Evolutionary conservation across 305 asterid species (phyloP).

Genomic region (Fraxinus baroniana): DNA sequence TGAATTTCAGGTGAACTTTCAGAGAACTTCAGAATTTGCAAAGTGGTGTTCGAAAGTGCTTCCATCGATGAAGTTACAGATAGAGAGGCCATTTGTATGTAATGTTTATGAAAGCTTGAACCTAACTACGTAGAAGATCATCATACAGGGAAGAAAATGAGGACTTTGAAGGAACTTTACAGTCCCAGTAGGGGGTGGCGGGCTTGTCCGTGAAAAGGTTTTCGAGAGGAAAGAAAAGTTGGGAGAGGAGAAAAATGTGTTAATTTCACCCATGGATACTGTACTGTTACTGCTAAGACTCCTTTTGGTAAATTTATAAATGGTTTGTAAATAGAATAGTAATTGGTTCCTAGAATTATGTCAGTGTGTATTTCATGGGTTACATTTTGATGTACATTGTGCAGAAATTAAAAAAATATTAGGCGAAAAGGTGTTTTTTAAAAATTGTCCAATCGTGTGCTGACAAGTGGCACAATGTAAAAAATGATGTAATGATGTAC

Average conservation of each 20-base stretch:
- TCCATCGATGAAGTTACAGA: constrained; percentile 48
- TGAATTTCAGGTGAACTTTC: constrained; percentile 26
- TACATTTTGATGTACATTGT: not conserved
- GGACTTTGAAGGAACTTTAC: not conserved
- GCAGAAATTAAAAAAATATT: too few species aligned
- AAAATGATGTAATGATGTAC: too few species aligned
- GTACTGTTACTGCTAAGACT: too few species aligned
- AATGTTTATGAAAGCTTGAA: not conserved
- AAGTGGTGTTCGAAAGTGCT: constrained; percentile 45
- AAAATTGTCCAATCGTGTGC: not conserved
- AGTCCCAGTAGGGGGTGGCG: not conserved
- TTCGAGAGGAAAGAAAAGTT: not conserved
- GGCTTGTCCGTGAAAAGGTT: not conserved
- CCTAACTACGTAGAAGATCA: not conserved
- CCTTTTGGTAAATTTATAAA: not conserved
- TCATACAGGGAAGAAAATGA: not conserved
- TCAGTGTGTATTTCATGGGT: not conserved
- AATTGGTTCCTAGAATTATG: not conserved
- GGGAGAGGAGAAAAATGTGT: not conserved
- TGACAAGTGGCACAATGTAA: not conserved
- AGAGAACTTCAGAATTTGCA: constrained; percentile 39
- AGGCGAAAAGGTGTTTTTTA: not conserved
- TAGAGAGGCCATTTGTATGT: constrained; percentile 27
- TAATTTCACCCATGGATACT: too few species aligned
- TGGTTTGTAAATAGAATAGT: not conserved